These are phyloP conservation scores for Zarea fungicola DNA, from an alignment of 2,329 filamentous ascomycete species.

Conservation along the genomic window DNA sequence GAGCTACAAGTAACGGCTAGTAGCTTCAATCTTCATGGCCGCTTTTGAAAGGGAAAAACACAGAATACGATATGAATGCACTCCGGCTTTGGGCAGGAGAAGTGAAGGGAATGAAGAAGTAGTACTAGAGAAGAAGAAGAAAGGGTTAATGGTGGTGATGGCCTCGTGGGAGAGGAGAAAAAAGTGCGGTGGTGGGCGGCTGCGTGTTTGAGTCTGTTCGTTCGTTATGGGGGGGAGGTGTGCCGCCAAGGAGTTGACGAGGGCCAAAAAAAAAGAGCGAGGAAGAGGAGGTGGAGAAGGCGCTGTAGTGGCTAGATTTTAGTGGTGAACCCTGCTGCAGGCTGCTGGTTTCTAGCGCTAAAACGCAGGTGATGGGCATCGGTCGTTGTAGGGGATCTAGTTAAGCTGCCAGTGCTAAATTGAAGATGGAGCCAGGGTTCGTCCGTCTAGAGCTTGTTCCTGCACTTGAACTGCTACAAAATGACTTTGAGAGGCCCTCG, in stretches of 20 bases:
- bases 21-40: constrained; percentile 3
- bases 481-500: too few species aligned
- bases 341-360: too few species aligned
- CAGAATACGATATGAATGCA: background rate
- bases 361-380: too few species aligned
- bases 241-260: too few species aligned
- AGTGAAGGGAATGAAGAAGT: background rate
- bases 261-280: background rate
- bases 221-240: background rate
- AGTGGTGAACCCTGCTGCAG: too few species aligned
- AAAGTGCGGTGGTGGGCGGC: background rate
- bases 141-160: constrained; percentile 6
- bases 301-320: background rate
- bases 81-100: background rate
- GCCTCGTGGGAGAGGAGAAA: constrained; percentile 6
- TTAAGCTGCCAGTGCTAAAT: too few species aligned
- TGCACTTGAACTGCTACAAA: too few species aligned
- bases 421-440: too few species aligned
- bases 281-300: background rate
- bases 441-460: too few species aligned
- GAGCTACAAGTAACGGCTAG: constrained; percentile 4
- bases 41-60: background rate
- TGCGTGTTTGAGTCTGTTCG: background rate
- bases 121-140: background rate
- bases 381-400: too few species aligned